Percentiles rank a stretch among this genome's conserved stretches.
phyloP scores from a whole-genome alignment of 768 basidiomycete genomes.

The Pulveroboletus ravenelii region DNA sequence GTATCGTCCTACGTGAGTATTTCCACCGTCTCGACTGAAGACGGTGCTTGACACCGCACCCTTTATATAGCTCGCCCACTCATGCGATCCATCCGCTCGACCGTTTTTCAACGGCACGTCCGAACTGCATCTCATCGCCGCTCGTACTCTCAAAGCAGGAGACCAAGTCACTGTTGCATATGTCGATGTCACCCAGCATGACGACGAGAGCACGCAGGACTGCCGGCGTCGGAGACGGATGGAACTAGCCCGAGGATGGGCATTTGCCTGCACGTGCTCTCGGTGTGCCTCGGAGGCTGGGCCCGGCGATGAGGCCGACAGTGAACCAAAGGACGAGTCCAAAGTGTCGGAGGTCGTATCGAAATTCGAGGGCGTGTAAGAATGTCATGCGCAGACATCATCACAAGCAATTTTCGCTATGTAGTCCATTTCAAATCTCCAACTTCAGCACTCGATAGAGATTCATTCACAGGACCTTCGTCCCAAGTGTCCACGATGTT shows the following conservation, averaged over 20 bases:
- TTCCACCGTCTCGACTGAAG: not conserved
- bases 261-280: conserved; percentile 69
- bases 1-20: conserved; percentile 65
- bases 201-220: conserved; percentile 48
- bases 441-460: not conserved
- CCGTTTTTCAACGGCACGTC: conserved; percentile 68
- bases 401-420: not conserved
- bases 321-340: conserved; percentile 49
- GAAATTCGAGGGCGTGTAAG: conserved; percentile 26
- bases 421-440: too few species aligned
- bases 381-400: not conserved
- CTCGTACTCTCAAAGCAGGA: conserved; percentile 61
- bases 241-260: conserved; percentile 79
- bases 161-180: conserved; percentile 74
- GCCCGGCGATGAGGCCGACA: conserved; percentile 23
- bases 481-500: not conserved
- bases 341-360: conserved; percentile 37
- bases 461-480: not conserved
- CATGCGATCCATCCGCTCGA: conserved; percentile 63
- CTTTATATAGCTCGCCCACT: conserved; percentile 53
- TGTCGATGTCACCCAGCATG: conserved; percentile 59
- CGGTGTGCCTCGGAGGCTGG: conserved; percentile 56
- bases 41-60: not conserved
- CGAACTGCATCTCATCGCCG: conserved; percentile 67
- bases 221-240: conserved; percentile 61